Percentiles rank a stretch among this genome's conserved stretches.
Evolutionary conservation across 2,329 filamentous ascomycete genomes (phyloP).

Genomic region (Lasiodiplodia hormozganensis): DNA sequence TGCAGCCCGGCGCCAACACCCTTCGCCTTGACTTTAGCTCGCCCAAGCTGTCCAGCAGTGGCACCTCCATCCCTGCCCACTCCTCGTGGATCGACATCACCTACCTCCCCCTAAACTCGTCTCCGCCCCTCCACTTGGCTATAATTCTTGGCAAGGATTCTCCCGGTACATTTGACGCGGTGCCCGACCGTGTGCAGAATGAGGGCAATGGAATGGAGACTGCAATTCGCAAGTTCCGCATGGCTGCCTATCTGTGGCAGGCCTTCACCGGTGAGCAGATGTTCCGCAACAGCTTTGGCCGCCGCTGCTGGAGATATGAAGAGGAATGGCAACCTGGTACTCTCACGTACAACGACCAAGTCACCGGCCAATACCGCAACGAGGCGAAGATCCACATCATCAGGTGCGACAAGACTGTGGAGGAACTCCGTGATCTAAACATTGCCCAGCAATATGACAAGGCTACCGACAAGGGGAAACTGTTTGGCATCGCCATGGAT

Average conservation of each 20-base stretch:
- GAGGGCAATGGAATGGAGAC: conserved; percentile 84
- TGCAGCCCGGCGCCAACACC: conserved; percentile 89
- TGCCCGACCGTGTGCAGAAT: conserved; percentile 74
- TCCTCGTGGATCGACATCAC: conserved; percentile 82
- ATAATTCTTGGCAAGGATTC: conserved; percentile 90
- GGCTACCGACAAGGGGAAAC: conserved; percentile 72
- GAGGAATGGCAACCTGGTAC: conserved; percentile 93
- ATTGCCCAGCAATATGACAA: conserved; percentile 77
- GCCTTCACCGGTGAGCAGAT: conserved; percentile 97
- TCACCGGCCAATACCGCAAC: conserved; percentile 77
- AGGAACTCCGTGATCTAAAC: conserved; percentile 80
- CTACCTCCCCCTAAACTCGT: conserved; percentile 78
- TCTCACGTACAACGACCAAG: conserved; percentile 75
- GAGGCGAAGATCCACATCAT: conserved; percentile 91
- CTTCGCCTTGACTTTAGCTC: conserved; percentile 88
- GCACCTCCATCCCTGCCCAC: conserved; percentile 73
- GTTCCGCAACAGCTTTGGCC: conserved; percentile 84
- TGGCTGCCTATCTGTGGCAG: conserved; percentile 96
- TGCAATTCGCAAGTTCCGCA: conserved; percentile 88
- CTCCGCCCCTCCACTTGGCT: conserved; percentile 87
- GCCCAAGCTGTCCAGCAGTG: conserved; percentile 76
- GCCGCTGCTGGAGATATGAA: conserved; percentile 87
- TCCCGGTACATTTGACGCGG: conserved; percentile 81
- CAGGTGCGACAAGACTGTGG: conserved; percentile 80
- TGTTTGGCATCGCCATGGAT: conserved; percentile 79